Evolutionary conservation across 352 stramenopile genomes (phyloP), one percentile per base, ranked within the genome.

Genomic region (Pythium oligandrum): DNA sequence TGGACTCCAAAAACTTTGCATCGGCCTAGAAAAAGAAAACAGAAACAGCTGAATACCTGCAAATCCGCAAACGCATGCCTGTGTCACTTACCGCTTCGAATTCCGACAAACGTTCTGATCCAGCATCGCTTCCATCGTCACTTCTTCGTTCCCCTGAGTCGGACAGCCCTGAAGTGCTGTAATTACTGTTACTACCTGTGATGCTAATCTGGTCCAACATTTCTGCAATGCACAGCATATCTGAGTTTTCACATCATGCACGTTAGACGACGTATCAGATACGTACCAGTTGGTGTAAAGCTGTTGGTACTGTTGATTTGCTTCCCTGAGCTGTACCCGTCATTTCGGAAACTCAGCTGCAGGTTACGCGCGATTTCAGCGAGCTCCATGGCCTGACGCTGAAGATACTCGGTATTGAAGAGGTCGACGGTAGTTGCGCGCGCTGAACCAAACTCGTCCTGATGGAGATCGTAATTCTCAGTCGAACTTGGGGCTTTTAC

Each of bases 1-100:
- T 89, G 3, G 82, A 80, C 48, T 89, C 78, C 46, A 90, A 60
- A 47, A 92, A 90, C 12, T 79, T 74, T 40, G 70, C 75, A 34
- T 92, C 82, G 17, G 77, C 75, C 81, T 91, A 40, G 10, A 59
- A 4, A 35, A 39, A 30, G 3, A n/a, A 9, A 48, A 48, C 43
- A 48, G 9, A 11, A 48, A 31, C 43, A 48, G 43, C 43, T 31
- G 17, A 11, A 48, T 31, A 48, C 43, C 9, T 31, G 43, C 9
- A 48, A 48, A 26, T 26, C 17, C 17, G 37, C 46, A 49, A 33
- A 34, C 9, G 4, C 51, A 7, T 2, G n/a, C 8, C 12, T 48
- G 17, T 9, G 12, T 31, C 4, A 54, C 61, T 34, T 64, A 91
- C 80, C 70, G 71, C 82, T 48, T 89, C 75, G 48, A 90, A 92